These are phyloP conservation scores for Apiotrichum akiyoshidainum DNA, from an alignment of 1,284 basidiomycete species.

Conservation along the genomic window DNA sequence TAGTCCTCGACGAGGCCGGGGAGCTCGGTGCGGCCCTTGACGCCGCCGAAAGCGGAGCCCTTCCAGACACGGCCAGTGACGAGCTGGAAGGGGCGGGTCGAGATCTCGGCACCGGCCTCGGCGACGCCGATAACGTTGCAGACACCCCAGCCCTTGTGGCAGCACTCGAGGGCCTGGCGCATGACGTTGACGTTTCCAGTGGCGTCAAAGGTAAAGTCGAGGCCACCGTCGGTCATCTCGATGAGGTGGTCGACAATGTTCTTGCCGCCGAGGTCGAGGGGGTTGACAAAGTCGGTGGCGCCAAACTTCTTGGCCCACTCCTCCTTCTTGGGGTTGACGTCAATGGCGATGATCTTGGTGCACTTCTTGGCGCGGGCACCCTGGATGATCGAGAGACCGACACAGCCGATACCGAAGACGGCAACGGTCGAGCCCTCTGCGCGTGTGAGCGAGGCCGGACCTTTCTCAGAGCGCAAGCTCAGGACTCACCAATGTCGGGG, in stretches of 20 bases:
- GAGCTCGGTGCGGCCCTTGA: conserved; percentile 93
- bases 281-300: conserved; percentile 91
- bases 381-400: conserved; percentile 87
- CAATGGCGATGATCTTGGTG: conserved; percentile 85
- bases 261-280: conserved; percentile 67
- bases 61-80: conserved; percentile 91
- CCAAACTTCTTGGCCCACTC: conserved; percentile 90
- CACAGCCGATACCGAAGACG: conserved; percentile 93
- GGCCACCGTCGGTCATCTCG: conserved; percentile 91
- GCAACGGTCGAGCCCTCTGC: conserved; percentile 80
- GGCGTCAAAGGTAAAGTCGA: conserved; percentile 96
- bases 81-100: conserved; percentile 82
- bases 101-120: conserved; percentile 95
- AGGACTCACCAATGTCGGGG: conserved; percentile 47
- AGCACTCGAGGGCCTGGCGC: conserved; percentile 91
- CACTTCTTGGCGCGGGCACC: conserved; percentile 77
- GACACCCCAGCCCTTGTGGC: conserved; percentile 99
- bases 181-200: conserved; percentile 96
- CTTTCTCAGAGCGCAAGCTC: neutral
- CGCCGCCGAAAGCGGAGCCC: conserved; percentile 93
- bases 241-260: conserved; percentile 85
- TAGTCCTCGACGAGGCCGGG: conserved; percentile 74
- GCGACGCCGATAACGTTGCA: conserved; percentile 92
- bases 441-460: neutral
- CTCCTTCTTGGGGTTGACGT: conserved; percentile 82